Evolutionary conservation across 2,329 filamentous ascomycete species (phyloP), one percentile per base, ranked within the genome.

Genomic region (Paecilomyces fulvus): DNA sequence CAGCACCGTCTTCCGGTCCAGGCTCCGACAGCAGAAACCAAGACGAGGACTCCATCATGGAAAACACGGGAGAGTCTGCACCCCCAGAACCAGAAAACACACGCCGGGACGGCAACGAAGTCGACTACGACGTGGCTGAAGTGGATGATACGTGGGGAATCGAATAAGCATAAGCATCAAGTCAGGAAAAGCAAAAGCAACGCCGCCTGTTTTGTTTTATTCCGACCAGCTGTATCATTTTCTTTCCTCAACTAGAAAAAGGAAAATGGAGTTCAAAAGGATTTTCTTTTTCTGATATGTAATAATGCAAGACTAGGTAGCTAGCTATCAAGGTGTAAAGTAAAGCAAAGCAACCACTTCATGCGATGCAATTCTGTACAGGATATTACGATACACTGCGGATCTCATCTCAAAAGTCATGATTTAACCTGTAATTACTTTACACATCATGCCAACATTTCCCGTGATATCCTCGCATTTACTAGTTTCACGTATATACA

Each of bases 101-200:
- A 46, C 61, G 58, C 46, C 61, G 62, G 59, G 57, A 67, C 25
- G 61, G 59, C n/a, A 58, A 57, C 12, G 73, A 78, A 51, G 74
- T 77, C 58, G 77, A 80, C 65, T 79, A 79, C 58, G 77, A 80
- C 60, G 77, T 80, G 60, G 77, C 77, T 1, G 77, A 79, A 63
- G 72, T 73, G 56, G 76, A 79, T 60, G 76, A 78, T 61, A 65
- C 65, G 20, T 78, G 76, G 76, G 69, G 68, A 58, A 60, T 61
- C 55, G 56, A 64, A 43, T 53, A 43, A n/a, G 14, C 12, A n/a
- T n/a, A 6, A 14, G 1, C 12, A 5, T n/a, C 33, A 37, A 11
- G 33, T 28, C 25, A 28, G 2, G 25, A 28, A 21, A 28, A 28
- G 25, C 25, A 28, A 28, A 28, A 28, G 25, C 25, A 28, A 28